Percentiles rank a stretch among this genome's conserved stretches.
phyloP scores from a whole-genome alignment of 2,329 filamentous ascomycete species.

The Talaromyces sp. region DNA sequence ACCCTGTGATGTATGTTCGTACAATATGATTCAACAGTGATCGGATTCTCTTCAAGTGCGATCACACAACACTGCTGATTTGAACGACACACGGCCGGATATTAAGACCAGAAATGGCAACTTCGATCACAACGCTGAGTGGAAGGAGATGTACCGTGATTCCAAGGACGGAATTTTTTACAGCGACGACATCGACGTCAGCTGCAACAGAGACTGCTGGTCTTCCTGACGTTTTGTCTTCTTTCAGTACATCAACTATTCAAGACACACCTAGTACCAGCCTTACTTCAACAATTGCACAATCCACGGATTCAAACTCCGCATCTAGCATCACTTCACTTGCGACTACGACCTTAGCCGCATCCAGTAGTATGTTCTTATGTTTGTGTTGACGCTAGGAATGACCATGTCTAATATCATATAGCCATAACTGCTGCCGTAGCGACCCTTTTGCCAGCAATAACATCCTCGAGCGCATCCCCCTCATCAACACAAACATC shows the following conservation, averaged over 20 bases:
- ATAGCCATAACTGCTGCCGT: background rate
- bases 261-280: background rate
- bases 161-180: conserved; percentile 20
- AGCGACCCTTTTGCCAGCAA: conserved; percentile 1
- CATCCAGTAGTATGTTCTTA: conserved; percentile 9
- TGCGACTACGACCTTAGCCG: background rate
- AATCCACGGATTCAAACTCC: background rate
- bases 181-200: conserved; percentile 12
- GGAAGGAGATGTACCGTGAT: conserved; percentile 27
- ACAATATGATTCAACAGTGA: conserved; percentile 2
- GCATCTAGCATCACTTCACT: background rate
- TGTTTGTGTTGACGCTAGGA: background rate
- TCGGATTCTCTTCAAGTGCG: background rate
- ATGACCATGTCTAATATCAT: background rate
- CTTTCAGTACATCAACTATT: background rate
- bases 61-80: background rate
- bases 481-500: conserved; percentile 8
- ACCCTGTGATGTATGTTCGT: background rate
- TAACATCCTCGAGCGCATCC: background rate
- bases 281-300: background rate
- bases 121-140: conserved; percentile 19
- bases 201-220: conserved; percentile 13
- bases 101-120: conserved; percentile 12
- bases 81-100: background rate
- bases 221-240: background rate